phyloP scores from a whole-genome alignment of 768 basidiomycete species.

The Ramaria rubella region DNA sequence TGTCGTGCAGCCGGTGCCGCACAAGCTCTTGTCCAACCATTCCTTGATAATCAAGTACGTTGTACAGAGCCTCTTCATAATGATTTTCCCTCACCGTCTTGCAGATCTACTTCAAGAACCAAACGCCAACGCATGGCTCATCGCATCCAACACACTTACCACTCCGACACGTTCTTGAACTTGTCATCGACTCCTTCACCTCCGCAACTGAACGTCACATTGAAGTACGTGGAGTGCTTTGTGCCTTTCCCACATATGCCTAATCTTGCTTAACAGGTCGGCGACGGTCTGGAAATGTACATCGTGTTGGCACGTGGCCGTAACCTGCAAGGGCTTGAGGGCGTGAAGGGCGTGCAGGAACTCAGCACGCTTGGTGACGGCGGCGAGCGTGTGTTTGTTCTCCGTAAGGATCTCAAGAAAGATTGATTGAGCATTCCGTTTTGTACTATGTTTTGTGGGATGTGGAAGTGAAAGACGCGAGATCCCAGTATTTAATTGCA shows the following conservation, averaged over 20 bases:
- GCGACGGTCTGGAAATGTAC: slow-evolving; percentile 91
- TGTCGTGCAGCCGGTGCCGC: slow-evolving; percentile 96
- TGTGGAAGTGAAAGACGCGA: background rate
- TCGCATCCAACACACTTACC: slow-evolving; percentile 79
- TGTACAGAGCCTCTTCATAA: background rate
- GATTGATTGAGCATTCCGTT: too few relatives aligned
- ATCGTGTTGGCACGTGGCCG: slow-evolving; percentile 72
- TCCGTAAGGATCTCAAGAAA: slow-evolving; percentile 77
- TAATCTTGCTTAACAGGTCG: slow-evolving; percentile 50
- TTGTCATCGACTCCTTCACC: slow-evolving; percentile 96
- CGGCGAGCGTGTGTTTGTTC: slow-evolving; percentile 64
- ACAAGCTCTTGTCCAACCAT: slow-evolving; percentile 91
- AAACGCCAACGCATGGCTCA: slow-evolving; percentile 63
- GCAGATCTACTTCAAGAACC: slow-evolving; percentile 98
- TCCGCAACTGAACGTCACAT: slow-evolving; percentile 98
- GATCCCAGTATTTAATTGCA: background rate
- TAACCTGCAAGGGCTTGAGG: slow-evolving; percentile 50
- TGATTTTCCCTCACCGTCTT: background rate
- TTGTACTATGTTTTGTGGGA: too few relatives aligned
- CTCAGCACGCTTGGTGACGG: slow-evolving; percentile 53
- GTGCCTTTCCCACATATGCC: background rate
- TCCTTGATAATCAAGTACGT: slow-evolving; percentile 95
- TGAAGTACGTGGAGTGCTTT: slow-evolving; percentile 51
- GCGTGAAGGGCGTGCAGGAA: slow-evolving; percentile 53
- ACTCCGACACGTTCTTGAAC: slow-evolving; percentile 66